Conservation (phyloP, 306 rosid species). For the Rosa rugosa region DNA sequence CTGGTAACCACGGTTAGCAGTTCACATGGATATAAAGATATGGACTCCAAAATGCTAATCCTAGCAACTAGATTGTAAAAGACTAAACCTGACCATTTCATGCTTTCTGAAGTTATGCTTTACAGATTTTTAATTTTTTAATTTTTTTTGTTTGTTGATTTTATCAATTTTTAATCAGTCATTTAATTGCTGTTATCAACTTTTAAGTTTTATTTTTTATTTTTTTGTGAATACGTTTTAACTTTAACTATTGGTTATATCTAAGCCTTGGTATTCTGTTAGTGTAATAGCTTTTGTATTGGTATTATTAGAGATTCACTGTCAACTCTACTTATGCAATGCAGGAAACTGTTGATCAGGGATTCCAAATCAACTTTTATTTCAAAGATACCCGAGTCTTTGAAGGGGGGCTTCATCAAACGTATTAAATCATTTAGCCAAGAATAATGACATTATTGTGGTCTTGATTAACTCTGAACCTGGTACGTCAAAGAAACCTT, state of each 20-base stretch:
- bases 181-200: background rate
- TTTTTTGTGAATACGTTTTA: background rate
- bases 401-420: slow-evolving; percentile 58
- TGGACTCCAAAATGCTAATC: background rate
- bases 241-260: background rate
- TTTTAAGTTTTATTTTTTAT: background rate
- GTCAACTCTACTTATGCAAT: slow-evolving; percentile 11
- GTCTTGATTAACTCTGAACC: slow-evolving; percentile 30
- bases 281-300: background rate
- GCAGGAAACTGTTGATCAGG: slow-evolving; percentile 64
- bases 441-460: slow-evolving; percentile 40
- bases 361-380: slow-evolving; percentile 54
- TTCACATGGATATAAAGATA: background rate
- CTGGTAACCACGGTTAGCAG: background rate
- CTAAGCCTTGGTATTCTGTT: background rate
- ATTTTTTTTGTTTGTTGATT: too few species aligned
- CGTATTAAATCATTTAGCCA: slow-evolving; percentile 56
- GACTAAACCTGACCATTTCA: background rate
- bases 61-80: background rate
- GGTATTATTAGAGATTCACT: background rate
- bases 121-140: background rate
- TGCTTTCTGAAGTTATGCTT: background rate
- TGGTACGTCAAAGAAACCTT: slow-evolving; percentile 28
- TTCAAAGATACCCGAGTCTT: slow-evolving; percentile 63
- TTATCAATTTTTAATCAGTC: too few species aligned